A percentile compares a stretch with the other conserved stretches of the same genome.
These are phyloP conservation scores for Ziziphus jujuba DNA, from an alignment of 306 rosid species.

Conservation along the genomic window DNA sequence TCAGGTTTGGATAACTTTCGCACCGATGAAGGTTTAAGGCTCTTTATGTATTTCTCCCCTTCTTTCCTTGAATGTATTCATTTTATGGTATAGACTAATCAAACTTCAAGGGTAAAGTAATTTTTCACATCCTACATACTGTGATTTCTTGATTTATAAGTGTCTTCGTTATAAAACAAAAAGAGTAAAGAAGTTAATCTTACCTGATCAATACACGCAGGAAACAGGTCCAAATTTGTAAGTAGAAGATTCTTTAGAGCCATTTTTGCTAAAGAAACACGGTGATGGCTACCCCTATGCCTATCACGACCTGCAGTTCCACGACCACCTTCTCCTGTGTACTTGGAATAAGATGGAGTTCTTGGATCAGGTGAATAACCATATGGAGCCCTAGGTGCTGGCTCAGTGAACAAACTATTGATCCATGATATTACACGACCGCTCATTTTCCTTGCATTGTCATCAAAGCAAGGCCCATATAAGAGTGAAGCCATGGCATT, in stretches of 20 bases:
- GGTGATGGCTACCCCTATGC: constrained; percentile 83
- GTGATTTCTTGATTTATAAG: not conserved
- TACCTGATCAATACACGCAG: constrained; percentile 99
- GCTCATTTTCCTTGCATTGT: constrained; percentile 98
- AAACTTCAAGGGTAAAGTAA: constrained; percentile 7
- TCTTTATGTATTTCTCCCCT: not conserved
- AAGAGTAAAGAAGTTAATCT: constrained; percentile 13
- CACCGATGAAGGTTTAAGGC: not conserved
- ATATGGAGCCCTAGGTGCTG: constrained; percentile 93
- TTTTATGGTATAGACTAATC: not conserved
- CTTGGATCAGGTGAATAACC: constrained; percentile 99
- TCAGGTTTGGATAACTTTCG: not conserved
- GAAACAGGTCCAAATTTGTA: constrained; percentile 96
- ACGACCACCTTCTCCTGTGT: constrained; percentile 77
- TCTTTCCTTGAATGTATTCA: not conserved
- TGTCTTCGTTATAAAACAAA: not conserved
- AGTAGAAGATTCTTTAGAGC: constrained; percentile 92
- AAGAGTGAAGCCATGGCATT: constrained; percentile 97
- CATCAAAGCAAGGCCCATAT: constrained; percentile 98
- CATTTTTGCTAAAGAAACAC: constrained; percentile 84
- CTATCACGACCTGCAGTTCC: constrained; percentile 90
- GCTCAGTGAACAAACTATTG: constrained; percentile 91
- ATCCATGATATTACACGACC: constrained; percentile 97
- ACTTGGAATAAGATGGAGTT: constrained; percentile 94
- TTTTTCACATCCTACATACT: not conserved